Conservation (phyloP, 768 basidiomycete species). For the Heimioporus sp. region DNA sequence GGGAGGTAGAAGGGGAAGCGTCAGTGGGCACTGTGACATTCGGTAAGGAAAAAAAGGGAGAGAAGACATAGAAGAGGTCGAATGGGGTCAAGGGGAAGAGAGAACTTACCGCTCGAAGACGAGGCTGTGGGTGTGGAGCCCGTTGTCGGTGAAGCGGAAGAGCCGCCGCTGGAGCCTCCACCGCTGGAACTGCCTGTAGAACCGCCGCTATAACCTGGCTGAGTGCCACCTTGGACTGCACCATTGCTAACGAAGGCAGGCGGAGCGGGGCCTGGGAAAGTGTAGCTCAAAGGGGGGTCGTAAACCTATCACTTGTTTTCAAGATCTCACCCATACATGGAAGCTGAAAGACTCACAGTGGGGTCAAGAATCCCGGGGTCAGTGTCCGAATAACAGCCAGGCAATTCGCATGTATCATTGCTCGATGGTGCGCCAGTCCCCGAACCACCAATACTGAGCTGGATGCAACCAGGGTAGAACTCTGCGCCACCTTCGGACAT, state of each 20-base stretch:
- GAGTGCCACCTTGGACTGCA: conserved; percentile 15
- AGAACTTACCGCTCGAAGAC: conserved; percentile 17
- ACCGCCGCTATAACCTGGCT: conserved; percentile 5
- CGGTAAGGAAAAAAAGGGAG: conserved; percentile 15
- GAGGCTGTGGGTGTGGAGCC: conserved; percentile 14
- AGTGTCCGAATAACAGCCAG: conserved; percentile 66
- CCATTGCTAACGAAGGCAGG: conserved; percentile 38
- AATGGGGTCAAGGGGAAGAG: neutral
- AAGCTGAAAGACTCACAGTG: conserved; percentile 27
- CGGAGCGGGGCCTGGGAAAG: conserved; percentile 53
- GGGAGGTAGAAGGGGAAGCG: conserved; percentile 16
- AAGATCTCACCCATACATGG: neutral
- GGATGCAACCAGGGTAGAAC: conserved; percentile 32
- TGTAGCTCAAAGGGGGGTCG: conserved; percentile 36
- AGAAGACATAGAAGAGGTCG: neutral
- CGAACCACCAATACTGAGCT: conserved; percentile 28
- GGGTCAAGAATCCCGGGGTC: conserved; percentile 69
- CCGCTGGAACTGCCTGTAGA: neutral
- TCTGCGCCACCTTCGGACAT: conserved; percentile 51
- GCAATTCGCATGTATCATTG: conserved; percentile 51
- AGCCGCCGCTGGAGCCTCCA: conserved; percentile 3
- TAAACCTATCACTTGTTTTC: conserved; percentile 22
- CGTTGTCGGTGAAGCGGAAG: conserved; percentile 13
- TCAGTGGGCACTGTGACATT: conserved; percentile 24
- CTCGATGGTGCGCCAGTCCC: conserved; percentile 18